Base-by-base conservation (phyloP, 108 stramenopile species). In the Stephanodiscus minutulus region DNA sequence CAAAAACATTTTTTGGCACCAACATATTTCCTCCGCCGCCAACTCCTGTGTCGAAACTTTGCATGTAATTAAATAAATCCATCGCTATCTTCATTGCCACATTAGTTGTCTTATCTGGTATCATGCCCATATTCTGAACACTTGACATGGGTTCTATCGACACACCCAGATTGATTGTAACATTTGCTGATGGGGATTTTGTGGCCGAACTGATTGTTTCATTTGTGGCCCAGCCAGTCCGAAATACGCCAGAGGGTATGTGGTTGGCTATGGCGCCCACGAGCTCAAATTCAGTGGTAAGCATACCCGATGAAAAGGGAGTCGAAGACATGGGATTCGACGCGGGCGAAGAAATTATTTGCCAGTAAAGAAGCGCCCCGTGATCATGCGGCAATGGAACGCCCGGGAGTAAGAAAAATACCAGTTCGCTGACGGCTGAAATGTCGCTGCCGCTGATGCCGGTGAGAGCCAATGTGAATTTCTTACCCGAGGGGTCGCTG, bases 1-100 rank as follows among this genome's bases (percentile, higher is more conserved):
- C 93, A 82, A 94, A 94, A 3, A 94, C 87, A 82, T 91, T 90
- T 22, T 68, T 84, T 3, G 93, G 93, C 3, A 94, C 93, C 15
- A 82, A 56, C 88, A 94, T 90, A 58, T 77, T 73, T 1, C 85
- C 81, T 25, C 53, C 65, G 0, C 71, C 83, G 7, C 70, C 72
- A 3, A 54, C 79, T 18, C 83, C 82, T 9, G 81, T 79, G 61
- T 90, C 91, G 72, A 91, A 94, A 50, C 82, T 83, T 50, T 79
- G 84, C 88, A 94, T 88, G 63, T 85, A 94, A 39, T 84, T 84
- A 48, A 86, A 94, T 28, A 94, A 75, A 68, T 94, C 89, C 49
- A 80, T 62, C 1, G 91, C 93, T 70, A 94, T 92, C 67, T 91
- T 91, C 72, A 87, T 91, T 17, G 90, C 93, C 29, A 94, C 89